Base-by-base conservation (phyloP, 805 yeast species). In the Candida sanyiensis region DNA sequence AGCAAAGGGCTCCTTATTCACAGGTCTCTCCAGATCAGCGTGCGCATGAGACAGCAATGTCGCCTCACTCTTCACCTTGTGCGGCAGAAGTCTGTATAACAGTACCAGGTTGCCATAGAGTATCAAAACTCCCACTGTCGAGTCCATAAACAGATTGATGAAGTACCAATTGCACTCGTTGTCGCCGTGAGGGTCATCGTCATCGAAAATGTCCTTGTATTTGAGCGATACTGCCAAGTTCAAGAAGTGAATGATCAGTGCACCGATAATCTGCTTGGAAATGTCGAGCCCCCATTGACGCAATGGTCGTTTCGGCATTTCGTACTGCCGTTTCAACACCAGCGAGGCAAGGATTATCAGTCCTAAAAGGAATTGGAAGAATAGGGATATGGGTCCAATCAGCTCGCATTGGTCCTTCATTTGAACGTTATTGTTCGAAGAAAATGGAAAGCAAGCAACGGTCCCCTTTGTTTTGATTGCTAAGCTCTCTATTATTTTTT, bases 91-190 rank as follows among this genome's bases (percentile, higher is more conserved):
- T 12, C 58, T 61, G 55, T 80, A 81, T 2, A 79, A 65, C 3
- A 67, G 44, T 42, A 72, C 72, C 21, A 89, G 67, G 18, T 66
- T 60, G 6, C 59, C 59, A 77, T 85, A 83, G 19, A 83, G 63
- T 3, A 90, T 73, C 6, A 94, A 94, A 3, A 90, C 90, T 1
- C 98, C 98, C 6, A 89, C 71, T 0, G 98, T 90, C 29, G 97
- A 89, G 59, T 90, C 98, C 56, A 90, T 74, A 21, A 90, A 69
- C 27, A 90, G 73, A 52, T 85, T 90, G 39, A 93, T 66, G 55
- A 90, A 90, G 64, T 93, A 90, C 93, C 96, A 93, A 50, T 86
- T 90, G 61, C 97, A 93, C 7, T 96, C 95, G 45, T 80, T 80
- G 35, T 72, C 75, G 24, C 22, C 43, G 35, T 29, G 6, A 5